Base-by-base conservation (phyloP, 2,329 filamentous ascomycete genomes). In the Diaporthe capsici region DNA sequence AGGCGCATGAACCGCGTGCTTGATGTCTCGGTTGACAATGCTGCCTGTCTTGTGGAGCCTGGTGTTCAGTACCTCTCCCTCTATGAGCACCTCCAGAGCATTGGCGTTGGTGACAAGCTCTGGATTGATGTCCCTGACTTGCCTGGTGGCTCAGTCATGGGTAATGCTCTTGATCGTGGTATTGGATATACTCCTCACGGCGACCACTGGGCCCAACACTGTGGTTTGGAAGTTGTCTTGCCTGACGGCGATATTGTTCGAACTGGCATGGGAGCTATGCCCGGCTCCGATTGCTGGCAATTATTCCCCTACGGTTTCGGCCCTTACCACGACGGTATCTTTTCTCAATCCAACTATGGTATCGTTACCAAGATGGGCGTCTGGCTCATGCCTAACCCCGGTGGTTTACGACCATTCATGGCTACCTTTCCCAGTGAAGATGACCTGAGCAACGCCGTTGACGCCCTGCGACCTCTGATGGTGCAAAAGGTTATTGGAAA, bases 331-430 rank as follows among this genome's bases (percentile, higher is more conserved):
- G 55, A 58, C 9, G 55, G 55, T 4, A 58, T 58, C 20, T 58
- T 58, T n/a, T 58, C 55, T 58, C 55, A 58, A 15, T 58, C 55
- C 55, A 58, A 58, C 55, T 58, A 58, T 37, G 55, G 55, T 22
- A 58, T 58, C 31, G 55, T 58, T 34, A 58, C 55, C 31, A 58
- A 58, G 55, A 58, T 58, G 55, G 55, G 55, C 10, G 55, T 58
- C n/a, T 58, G 55, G 55, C 55, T 58, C 17, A 58, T 58, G 55
- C 55, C 55, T 10, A 58, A 58, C 55, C 55, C 55, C 15, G 55
- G 55, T 13, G 55, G 55, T n/a, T n/a, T 58, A 22, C 31, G 55
- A 13, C 55, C 55, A 22, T 58, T 58, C 55, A 58, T 58, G 55
- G 55, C 55, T n/a, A 58, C 55, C 17, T 58, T 58, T 22, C 55